Percentiles rank a stretch among this genome's conserved stretches.
Evolutionary conservation across 2,329 filamentous ascomycete species (phyloP).

Genomic region (Ophiocordyceps polyrhachis-furcata): DNA sequence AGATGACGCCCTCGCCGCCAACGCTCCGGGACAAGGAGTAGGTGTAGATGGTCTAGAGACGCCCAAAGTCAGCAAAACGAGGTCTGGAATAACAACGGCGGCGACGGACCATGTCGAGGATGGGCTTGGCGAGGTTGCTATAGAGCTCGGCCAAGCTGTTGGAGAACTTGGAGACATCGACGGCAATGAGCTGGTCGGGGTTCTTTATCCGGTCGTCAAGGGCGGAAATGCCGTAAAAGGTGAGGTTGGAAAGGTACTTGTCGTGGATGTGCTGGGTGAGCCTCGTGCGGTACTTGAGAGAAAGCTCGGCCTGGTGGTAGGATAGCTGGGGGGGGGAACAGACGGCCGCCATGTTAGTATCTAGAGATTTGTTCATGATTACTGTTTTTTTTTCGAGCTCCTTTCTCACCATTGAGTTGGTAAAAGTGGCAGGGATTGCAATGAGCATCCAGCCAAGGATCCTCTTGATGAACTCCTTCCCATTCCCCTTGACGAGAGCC

Average conservation of each 20-base stretch:
- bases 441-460: conserved; percentile 98
- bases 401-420: conserved; percentile 77
- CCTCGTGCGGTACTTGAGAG: conserved; percentile 78
- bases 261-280: conserved; percentile 92
- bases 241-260: conserved; percentile 92
- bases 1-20: conserved; percentile 87
- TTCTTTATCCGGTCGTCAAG: conserved; percentile 97
- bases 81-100: conserved; percentile 2
- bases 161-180: conserved; percentile 91
- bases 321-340: no score
- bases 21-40: conserved; percentile 85
- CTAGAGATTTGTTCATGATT: no score
- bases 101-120: conserved; percentile 62
- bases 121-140: conserved; percentile 85
- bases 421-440: conserved; percentile 88
- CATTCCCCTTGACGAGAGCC: conserved; percentile 76
- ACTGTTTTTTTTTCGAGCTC: no score
- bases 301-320: conserved; percentile 90
- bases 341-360: no score
- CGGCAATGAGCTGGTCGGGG: conserved; percentile 89
- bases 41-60: conserved; percentile 59
- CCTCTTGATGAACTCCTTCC: conserved; percentile 71
- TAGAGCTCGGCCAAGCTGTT: conserved; percentile 91
- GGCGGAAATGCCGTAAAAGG: conserved; percentile 89
- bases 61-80: neutral